phyloP scores from a whole-genome alignment of 768 basidiomycete species.

The Mycena leptocephala region DNA sequence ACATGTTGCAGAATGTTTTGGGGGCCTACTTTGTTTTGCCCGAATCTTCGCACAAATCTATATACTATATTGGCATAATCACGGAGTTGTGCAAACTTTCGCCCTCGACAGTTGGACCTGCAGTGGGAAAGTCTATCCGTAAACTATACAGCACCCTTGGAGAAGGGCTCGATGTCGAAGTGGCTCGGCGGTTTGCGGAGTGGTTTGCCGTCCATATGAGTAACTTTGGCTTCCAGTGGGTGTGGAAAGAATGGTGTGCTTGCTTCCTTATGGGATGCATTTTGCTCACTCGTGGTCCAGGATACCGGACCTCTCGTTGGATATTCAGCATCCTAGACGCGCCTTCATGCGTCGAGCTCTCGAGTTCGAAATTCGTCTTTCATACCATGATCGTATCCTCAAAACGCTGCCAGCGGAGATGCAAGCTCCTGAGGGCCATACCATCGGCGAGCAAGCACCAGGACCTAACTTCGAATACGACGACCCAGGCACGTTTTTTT shows the following conservation, averaged over 20 bases:
- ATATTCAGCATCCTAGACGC: constrained; percentile 87
- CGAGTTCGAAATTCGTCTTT: constrained; percentile 91
- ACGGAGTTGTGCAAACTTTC: constrained; percentile 97
- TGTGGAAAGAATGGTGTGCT: constrained; percentile 98
- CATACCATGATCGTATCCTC: constrained; percentile 94
- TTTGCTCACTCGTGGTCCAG: constrained; percentile 56
- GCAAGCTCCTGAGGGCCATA: constrained; percentile 74
- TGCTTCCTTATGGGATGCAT: not conserved
- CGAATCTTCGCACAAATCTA: constrained; percentile 79
- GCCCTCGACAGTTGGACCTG: constrained; percentile 93
- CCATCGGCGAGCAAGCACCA: constrained; percentile 81
- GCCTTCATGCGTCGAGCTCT: constrained; percentile 90
- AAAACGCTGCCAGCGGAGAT: constrained; percentile 91
- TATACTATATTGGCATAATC: constrained; percentile 92
- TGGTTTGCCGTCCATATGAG: constrained; percentile 98
- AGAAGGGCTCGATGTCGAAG: constrained; percentile 90
- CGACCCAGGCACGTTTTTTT: constrained; percentile 71
- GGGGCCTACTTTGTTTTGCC: constrained; percentile 85
- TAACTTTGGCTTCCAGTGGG: constrained; percentile 98
- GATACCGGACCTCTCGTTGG: constrained; percentile 87
- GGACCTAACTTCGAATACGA: constrained; percentile 90
- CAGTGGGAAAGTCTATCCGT: constrained; percentile 95
- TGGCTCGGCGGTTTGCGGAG: constrained; percentile 87
- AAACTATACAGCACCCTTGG: constrained; percentile 86
- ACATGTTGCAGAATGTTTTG: constrained; percentile 72